phyloP scores from a whole-genome alignment of 345 rosid species.

The Nasturtium officinale region DNA sequence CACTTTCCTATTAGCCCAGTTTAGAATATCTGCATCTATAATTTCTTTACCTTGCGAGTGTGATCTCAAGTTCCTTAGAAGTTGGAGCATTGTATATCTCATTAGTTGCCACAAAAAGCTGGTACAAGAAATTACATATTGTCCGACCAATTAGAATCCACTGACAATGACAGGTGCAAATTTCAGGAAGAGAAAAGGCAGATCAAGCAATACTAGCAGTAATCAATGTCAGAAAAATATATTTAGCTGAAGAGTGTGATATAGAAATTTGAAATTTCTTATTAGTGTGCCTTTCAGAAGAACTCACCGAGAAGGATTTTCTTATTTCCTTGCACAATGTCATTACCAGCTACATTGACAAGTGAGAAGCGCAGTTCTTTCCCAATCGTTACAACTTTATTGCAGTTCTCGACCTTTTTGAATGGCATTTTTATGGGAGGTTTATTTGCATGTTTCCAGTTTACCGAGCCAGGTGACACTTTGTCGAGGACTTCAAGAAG shows the following conservation, averaged over 20 bases:
- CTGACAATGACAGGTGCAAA: not conserved
- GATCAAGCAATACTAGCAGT: not conserved
- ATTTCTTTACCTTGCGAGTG: conserved; percentile 95
- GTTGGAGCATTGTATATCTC: conserved; percentile 98
- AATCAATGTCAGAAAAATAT: not conserved
- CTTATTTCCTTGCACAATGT: conserved; percentile 52
- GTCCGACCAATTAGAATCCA: not conserved
- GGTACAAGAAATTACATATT: conserved; percentile 20
- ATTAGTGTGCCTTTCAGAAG: conserved; percentile 2
- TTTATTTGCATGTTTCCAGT: conserved; percentile 48
- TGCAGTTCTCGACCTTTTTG: conserved; percentile 47
- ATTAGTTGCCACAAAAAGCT: conserved; percentile 89
- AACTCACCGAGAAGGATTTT: conserved; percentile 47
- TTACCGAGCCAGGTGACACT: conserved; percentile 45
- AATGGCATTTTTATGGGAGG: conserved; percentile 49
- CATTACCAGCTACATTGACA: conserved; percentile 97
- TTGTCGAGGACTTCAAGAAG: conserved; percentile 55
- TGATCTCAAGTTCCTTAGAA: conserved; percentile 81
- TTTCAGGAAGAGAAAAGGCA: not conserved
- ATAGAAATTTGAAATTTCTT: conserved; percentile 10
- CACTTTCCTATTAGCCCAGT: conserved; percentile 91
- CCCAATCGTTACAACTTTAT: conserved; percentile 46
- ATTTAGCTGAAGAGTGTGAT: conserved; percentile 8
- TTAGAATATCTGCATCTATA: conserved; percentile 79
- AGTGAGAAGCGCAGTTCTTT: conserved; percentile 65